Conservation (phyloP, 495 filamentous ascomycete genomes). For the Penicillium goetzii region DNA sequence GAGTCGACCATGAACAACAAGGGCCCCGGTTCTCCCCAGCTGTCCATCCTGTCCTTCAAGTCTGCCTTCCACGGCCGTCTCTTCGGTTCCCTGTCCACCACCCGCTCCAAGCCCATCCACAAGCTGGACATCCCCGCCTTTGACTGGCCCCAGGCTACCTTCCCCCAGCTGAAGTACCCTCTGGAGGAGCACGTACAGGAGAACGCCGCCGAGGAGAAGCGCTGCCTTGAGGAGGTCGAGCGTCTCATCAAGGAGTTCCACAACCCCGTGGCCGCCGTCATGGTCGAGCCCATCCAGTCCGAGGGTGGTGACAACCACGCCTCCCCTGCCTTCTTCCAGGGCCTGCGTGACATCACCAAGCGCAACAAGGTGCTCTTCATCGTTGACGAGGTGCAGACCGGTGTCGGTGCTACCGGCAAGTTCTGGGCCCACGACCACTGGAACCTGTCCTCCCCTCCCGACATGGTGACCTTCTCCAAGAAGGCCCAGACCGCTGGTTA, state of each 20-base stretch:
- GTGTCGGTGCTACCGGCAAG: constrained; percentile 87
- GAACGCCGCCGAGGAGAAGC: constrained; percentile 81
- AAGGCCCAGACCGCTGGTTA: constrained; percentile 98
- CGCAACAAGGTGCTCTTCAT: constrained; percentile 89
- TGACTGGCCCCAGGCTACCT: constrained; percentile 96
- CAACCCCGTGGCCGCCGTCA: constrained; percentile 83
- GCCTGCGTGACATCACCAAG: constrained; percentile 82
- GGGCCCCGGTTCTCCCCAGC: constrained; percentile 75
- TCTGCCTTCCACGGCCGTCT: constrained; percentile 94
- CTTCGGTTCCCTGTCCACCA: constrained; percentile 90
- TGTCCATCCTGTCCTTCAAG: constrained; percentile 94
- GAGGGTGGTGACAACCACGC: constrained; percentile 99
- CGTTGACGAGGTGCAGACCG: constrained; percentile 98
- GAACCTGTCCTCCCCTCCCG: constrained; percentile 80
- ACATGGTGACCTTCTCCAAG: constrained; percentile 99
- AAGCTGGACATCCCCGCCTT: constrained; percentile 98
- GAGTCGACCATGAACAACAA: constrained; percentile 82
- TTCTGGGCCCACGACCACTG: constrained; percentile 99
- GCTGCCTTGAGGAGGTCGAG: constrained; percentile 88
- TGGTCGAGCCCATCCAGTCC: constrained; percentile 96
- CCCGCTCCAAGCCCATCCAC: constrained; percentile 95
- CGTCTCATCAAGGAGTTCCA: constrained; percentile 80
- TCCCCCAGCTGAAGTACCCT: constrained; percentile 89
- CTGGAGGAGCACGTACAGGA: constrained; percentile 80
- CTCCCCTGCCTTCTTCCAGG: constrained; percentile 87